Base-by-base conservation (phyloP, 768 basidiomycete genomes). In the Mycena amicta region DNA sequence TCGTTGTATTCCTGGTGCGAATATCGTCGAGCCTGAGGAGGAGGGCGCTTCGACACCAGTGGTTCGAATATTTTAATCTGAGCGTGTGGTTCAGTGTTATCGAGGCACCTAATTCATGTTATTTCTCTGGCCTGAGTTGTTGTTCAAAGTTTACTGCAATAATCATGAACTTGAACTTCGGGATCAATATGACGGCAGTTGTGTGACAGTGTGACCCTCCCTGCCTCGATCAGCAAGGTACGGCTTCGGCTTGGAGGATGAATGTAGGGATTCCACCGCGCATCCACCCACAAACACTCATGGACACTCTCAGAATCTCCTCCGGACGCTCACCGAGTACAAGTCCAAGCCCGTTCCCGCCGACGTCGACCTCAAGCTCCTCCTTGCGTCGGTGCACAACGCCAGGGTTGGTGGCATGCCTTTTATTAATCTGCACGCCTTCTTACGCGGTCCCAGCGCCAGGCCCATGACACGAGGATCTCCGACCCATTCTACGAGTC, bases 401-500 rank as follows among this genome's bases (percentile, higher is more conserved):
- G 85, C 83, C 68, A 86, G 93, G 76, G 95, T 95, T 75, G 73
- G 92, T 83, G 52, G 45, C 23, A 68, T 53, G 30, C 45, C 55
- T 53, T 30, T 51, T 64, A 57, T 59, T 55, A 50, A 40, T 51
- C 33, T 18, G 51, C 20, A 46, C 30, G 52, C 23, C 20, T 52
- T 40, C 59, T 69, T 22, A 53, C 26, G 39, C 65, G 77, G 71
- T 75, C 71, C 8, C 68, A 74, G 66, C 83, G 79, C 65, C 75
- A 55, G 74, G 77, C 67, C 47, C 76, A 84, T 62, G 90, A 92
- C 69, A 70, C 76, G 37, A 92, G 93, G 71, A 80, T 88, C 20
- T 82, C 88, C 16, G 95, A 97, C 68, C 86, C 90, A 16, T 99
- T 98, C 79, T 94, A 92, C 65, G 96, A 98, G 61, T 92, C 92